These are phyloP conservation scores for Pseudogymnoascus pannorum DNA, from an alignment of 2,329 filamentous ascomycete genomes.

Conservation along the genomic window DNA sequence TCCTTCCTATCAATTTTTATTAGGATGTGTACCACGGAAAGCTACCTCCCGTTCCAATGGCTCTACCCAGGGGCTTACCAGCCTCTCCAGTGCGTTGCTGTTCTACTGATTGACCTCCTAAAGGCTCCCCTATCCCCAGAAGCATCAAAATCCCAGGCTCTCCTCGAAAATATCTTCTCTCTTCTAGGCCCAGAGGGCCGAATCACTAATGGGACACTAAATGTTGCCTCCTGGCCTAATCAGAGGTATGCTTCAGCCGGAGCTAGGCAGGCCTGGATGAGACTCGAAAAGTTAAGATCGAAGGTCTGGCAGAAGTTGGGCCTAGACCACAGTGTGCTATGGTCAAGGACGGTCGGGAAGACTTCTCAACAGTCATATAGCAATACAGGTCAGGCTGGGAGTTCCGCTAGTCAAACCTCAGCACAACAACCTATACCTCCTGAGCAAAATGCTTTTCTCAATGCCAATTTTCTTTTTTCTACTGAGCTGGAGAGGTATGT, in stretches of 20 bases:
- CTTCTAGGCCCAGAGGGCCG: neutral
- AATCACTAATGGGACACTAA: neutral
- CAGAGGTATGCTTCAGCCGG: neutral
- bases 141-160: constrained; percentile 16
- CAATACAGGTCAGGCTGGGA: neutral
- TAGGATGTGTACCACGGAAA: constrained; percentile 18
- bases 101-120: constrained; percentile 20
- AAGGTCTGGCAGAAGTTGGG: neutral
- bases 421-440: neutral
- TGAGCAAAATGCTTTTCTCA: neutral
- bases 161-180: constrained; percentile 19
- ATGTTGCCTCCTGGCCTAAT: neutral
- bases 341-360: neutral
- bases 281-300: neutral
- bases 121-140: constrained; percentile 19
- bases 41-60: constrained; percentile 21
- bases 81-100: constrained; percentile 18
- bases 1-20: constrained; percentile 22
- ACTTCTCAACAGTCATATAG: neutral
- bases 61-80: constrained; percentile 24
- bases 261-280: neutral
- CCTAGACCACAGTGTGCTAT: neutral
- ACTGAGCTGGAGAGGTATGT: neutral
- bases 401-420: neutral
- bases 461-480: neutral